phyloP scores from a whole-genome alignment of 345 rosid genomes.

The Sonneratia alba region DNA sequence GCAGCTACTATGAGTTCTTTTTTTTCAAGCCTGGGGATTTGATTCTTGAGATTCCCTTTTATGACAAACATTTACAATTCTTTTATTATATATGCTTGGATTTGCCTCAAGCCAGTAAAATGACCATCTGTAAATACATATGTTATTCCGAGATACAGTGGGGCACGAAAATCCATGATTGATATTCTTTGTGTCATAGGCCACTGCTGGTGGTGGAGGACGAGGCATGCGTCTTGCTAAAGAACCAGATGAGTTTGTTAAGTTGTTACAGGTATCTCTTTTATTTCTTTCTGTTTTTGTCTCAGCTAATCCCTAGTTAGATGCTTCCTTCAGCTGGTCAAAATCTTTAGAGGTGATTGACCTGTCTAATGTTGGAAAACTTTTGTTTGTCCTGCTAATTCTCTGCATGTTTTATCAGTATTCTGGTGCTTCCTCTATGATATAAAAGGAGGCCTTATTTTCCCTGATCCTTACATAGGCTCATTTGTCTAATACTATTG shows the following conservation, averaged over 20 bases:
- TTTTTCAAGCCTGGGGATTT: not conserved
- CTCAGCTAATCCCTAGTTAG: not conserved
- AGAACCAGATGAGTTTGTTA: constrained; percentile 89
- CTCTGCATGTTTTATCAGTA: not conserved
- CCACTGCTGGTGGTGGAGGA: constrained; percentile 99
- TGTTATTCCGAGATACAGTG: too few relatives aligned
- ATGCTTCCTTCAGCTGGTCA: not conserved
- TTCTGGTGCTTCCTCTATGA: not conserved
- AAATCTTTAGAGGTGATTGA: not conserved
- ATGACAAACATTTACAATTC: not conserved
- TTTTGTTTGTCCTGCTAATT: not conserved
- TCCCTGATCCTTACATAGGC: not conserved
- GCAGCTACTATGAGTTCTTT: too few relatives aligned
- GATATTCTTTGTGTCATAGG: constrained; percentile 33
- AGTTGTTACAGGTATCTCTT: constrained; percentile 67
- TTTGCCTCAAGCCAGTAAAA: too few relatives aligned
- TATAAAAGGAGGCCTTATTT: not conserved
- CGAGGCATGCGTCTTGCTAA: constrained; percentile 99
- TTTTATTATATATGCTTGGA: not conserved
- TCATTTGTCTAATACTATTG: constrained; percentile 9
- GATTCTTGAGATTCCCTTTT: not conserved
- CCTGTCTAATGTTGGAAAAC: not conserved
- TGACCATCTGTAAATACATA: too few relatives aligned
- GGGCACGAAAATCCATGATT: not conserved
- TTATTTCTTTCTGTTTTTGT: not conserved